Evolutionary conservation across 1,284 basidiomycete species (phyloP).

Genomic region (Leccinum insolens): DNA sequence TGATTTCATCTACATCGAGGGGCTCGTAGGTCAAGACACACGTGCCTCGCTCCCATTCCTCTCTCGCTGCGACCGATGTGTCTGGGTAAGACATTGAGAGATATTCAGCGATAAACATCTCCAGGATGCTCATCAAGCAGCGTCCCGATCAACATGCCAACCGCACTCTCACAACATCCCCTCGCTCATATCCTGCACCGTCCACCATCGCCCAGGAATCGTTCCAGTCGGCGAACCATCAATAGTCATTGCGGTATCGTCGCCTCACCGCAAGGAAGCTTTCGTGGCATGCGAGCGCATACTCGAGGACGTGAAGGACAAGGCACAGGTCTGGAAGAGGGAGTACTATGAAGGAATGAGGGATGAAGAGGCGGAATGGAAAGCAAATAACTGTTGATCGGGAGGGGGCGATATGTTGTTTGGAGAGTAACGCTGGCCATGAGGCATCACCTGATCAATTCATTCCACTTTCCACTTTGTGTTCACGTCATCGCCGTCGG

Average conservation of each 20-base stretch:
- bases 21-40: conserved; percentile 62
- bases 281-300: conserved; percentile 81
- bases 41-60: conserved; percentile 50
- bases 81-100: conserved; percentile 26
- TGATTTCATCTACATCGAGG: conserved; percentile 61
- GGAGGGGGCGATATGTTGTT: conserved; percentile 8
- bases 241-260: conserved; percentile 84
- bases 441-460: conserved; percentile 19
- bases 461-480: conserved; percentile 82
- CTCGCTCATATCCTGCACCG: conserved; percentile 54
- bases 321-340: conserved; percentile 88
- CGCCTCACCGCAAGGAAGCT: conserved; percentile 83
- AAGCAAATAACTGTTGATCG: conserved; percentile 52
- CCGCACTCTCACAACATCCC: conserved; percentile 31
- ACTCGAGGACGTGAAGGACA: conserved; percentile 82
- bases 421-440: conserved; percentile 14
- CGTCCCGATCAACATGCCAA: conserved; percentile 48
- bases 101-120: neutral
- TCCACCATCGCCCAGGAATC: conserved; percentile 80
- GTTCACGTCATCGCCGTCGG: conserved; percentile 69
- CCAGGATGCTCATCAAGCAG: conserved; percentile 44
- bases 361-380: conserved; percentile 72
- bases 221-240: conserved; percentile 82
- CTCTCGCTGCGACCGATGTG: conserved; percentile 50
- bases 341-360: conserved; percentile 77